Conservation (phyloP, 495 filamentous ascomycete species). For the Tuber magnatum region DNA sequence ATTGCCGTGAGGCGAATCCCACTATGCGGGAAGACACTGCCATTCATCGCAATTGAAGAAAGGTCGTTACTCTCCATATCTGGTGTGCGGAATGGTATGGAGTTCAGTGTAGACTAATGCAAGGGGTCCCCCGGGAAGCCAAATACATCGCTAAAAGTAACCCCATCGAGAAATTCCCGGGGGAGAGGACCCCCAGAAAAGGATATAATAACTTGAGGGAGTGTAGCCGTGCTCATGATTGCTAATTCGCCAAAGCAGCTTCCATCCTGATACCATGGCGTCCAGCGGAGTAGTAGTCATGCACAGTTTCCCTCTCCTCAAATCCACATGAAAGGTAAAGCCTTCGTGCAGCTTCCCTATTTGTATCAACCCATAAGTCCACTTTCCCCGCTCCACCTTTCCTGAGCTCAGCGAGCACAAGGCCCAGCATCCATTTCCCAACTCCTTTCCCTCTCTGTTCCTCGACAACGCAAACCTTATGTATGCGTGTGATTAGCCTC, state of each 20-base stretch:
- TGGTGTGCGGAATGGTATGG: background rate
- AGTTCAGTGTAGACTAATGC: background rate
- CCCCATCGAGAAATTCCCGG: background rate
- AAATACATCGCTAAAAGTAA: background rate
- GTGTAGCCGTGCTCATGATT: background rate
- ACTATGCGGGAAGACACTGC: background rate
- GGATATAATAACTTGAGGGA: background rate
- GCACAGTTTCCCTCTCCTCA: slow-evolving; percentile 48
- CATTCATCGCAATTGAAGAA: background rate
- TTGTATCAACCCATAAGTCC: slow-evolving; percentile 57
- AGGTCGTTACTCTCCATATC: background rate
- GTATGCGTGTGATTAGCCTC: slow-evolving; percentile 50
- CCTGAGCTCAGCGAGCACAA: slow-evolving; percentile 47
- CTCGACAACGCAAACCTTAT: slow-evolving; percentile 55
- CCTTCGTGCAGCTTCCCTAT: slow-evolving; percentile 47
- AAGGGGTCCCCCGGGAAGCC: background rate
- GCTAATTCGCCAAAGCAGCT: slow-evolving; percentile 32
- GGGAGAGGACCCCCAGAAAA: background rate
- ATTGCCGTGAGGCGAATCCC: background rate
- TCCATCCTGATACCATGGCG: slow-evolving; percentile 54
- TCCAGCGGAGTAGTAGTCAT: slow-evolving; percentile 54
- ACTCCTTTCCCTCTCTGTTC: slow-evolving; percentile 51
- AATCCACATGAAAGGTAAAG: slow-evolving; percentile 52
- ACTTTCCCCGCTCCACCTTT: slow-evolving; percentile 52
- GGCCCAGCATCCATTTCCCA: slow-evolving; percentile 48